These are phyloP conservation scores for Sugiyamaella pinicola DNA, from an alignment of 1,139 yeast genomes.

Conservation along the genomic window DNA sequence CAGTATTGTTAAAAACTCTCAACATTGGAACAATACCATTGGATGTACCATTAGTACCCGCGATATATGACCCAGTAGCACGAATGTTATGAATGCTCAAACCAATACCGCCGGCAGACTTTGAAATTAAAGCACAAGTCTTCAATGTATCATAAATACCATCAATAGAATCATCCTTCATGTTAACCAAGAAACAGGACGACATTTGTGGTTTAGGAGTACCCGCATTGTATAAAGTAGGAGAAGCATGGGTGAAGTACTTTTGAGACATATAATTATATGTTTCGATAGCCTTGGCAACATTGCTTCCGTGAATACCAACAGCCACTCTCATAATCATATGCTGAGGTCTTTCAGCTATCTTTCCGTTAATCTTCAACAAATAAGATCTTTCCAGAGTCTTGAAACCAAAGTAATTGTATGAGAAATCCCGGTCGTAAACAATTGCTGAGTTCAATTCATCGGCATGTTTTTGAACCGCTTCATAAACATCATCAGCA, in stretches of 20 bases:
- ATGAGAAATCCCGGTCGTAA: conserved; percentile 79
- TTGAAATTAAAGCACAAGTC: conserved; percentile 83
- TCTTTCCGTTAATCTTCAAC: conserved; percentile 66
- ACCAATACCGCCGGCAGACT: conserved; percentile 92
- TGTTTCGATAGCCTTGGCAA: conserved; percentile 72
- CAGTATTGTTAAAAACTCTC: conserved; percentile 87
- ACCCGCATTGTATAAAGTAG: conserved; percentile 88
- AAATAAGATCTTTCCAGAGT: conserved; percentile 84
- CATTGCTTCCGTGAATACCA: conserved; percentile 80
- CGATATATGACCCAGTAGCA: conserved; percentile 82
- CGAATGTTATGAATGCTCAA: conserved; percentile 81
- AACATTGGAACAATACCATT: conserved; percentile 90
- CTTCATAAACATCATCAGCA: conserved; percentile 66
- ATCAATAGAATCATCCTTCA: conserved; percentile 88
- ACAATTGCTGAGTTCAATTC: conserved; percentile 80
- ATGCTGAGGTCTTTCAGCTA: conserved; percentile 91
- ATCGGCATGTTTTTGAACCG: conserved; percentile 64
- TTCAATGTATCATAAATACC: conserved; percentile 87
- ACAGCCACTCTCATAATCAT: conserved; percentile 86
- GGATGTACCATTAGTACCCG: conserved; percentile 88
- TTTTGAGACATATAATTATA: conserved; percentile 82
- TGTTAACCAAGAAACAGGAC: conserved; percentile 84
- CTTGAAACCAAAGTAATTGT: conserved; percentile 84
- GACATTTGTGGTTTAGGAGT: conserved; percentile 87
- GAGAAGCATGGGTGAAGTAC: conserved; percentile 87